Evolutionary conservation across 148 eudicot genomes (phyloP), one percentile per base, ranked within the genome.

Genomic region (Limonium bicolor): DNA sequence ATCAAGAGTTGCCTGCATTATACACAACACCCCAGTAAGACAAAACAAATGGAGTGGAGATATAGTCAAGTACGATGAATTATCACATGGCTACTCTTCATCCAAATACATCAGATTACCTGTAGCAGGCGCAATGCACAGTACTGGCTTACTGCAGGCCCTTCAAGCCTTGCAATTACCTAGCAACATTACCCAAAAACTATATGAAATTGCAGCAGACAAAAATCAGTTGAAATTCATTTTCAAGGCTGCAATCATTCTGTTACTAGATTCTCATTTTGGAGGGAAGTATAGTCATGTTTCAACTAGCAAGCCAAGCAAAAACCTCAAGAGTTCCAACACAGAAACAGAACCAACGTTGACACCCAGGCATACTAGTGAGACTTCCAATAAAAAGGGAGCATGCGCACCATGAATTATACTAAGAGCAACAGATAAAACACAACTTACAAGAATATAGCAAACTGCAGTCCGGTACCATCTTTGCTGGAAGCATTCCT

Each of bases 381-480:
- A n/a, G n/a, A n/a, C n/a, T n/a, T n/a, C n/a, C n/a, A n/a, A n/a
- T n/a, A n/a, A n/a, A n/a, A n/a, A n/a, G n/a, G n/a, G n/a, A n/a
- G n/a, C n/a, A n/a, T n/a, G n/a, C n/a, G n/a, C n/a, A n/a, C n/a
- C n/a, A n/a, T n/a, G n/a, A n/a, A n/a, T n/a, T n/a, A n/a, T n/a
- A n/a, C n/a, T n/a, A n/a, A n/a, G n/a, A n/a, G n/a, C n/a, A n/a
- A n/a, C n/a, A n/a, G n/a, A n/a, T n/a, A 43, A n/a, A 23, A 22
- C 21, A 36, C 38, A 34, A 73, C 81, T 74, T 64, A 88, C 96
- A 36, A 88, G 94, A 51, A 88, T 83, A 60, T 88, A 88, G 77
- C 96, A 83, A 27, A 86, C 96, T 34, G 96, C 96, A 46, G 94
- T 88, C 15, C 90, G 84, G 52, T 83, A 88, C 97, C 97, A 88